Evolutionary conservation across 169 alveolate genomes (phyloP).

Genomic region (Cryptosporidium parvum): DNA sequence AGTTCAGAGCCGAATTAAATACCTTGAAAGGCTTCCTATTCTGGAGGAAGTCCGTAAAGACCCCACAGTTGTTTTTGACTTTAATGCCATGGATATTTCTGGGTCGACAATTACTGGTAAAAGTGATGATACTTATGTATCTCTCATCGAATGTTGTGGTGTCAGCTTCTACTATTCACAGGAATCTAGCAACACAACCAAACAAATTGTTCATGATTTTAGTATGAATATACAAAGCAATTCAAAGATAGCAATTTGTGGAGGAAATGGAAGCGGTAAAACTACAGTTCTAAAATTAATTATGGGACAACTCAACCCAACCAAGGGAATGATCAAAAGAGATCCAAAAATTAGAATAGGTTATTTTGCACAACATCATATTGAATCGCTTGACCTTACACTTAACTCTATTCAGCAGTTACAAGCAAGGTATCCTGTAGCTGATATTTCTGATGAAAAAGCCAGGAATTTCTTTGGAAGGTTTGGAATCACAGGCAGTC

Average conservation of each 20-base stretch:
- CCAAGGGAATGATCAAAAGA: constrained; percentile 91
- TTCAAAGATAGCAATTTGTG: constrained; percentile 95
- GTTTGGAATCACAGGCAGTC: constrained; percentile 94
- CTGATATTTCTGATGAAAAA: constrained; percentile 88
- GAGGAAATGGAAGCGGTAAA: constrained; percentile 99
- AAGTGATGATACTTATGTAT: constrained; percentile 1
- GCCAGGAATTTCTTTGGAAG: constrained; percentile 92
- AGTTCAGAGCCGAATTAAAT: constrained; percentile 95
- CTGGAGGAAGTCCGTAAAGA: constrained; percentile 94
- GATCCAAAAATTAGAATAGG: constrained; percentile 94
- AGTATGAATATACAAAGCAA: constrained; percentile 83
- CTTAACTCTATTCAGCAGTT: constrained; percentile 95
- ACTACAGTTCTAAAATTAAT: constrained; percentile 94
- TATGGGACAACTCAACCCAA: constrained; percentile 88
- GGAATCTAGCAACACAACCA: constrained; percentile 62
- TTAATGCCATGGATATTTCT: constrained; percentile 33
- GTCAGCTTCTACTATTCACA: constrained; percentile 42
- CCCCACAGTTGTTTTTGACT: constrained; percentile 88
- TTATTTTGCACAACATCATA: constrained; percentile 95
- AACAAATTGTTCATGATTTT: constrained; percentile 75
- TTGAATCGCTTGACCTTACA: constrained; percentile 93
- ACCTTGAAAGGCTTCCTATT: constrained; percentile 92
- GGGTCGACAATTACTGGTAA: not conserved
- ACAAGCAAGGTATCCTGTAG: constrained; percentile 85
- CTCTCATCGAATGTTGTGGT: constrained; percentile 60